These are phyloP conservation scores for Plectosphaerella cucumerina DNA, from an alignment of 2,329 filamentous ascomycete genomes.

Conservation along the genomic window DNA sequence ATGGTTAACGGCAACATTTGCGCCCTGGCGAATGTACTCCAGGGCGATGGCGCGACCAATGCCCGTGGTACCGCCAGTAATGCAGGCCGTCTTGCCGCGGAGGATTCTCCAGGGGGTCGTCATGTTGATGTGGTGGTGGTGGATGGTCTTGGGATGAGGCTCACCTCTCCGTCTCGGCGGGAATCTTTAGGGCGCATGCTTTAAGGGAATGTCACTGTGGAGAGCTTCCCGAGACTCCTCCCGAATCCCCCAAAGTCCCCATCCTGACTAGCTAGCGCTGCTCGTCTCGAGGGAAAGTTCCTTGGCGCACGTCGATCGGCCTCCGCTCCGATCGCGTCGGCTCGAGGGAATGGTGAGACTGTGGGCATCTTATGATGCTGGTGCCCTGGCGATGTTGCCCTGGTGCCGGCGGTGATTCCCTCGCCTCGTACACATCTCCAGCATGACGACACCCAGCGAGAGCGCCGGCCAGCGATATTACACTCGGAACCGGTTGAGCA, in stretches of 20 bases:
- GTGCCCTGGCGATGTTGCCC: too few relatives aligned
- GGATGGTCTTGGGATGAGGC: not conserved
- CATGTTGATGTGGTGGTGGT: not conserved
- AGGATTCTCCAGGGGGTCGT: constrained; percentile 31
- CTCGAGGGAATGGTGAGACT: too few relatives aligned
- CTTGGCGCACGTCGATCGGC: too few relatives aligned
- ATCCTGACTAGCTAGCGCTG: too few relatives aligned
- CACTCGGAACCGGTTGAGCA: constrained; percentile 7
- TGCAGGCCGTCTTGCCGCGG: constrained; percentile 55
- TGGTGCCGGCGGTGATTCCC: too few relatives aligned
- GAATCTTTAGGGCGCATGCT: not conserved
- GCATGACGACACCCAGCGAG: not conserved
- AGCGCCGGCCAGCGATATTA: constrained; percentile 2
- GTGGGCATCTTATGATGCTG: too few relatives aligned
- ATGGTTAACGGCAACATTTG: constrained; percentile 60
- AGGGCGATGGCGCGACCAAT: constrained; percentile 66
- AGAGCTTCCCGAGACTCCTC: too few relatives aligned
- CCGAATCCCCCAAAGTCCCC: too few relatives aligned
- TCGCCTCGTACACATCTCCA: not conserved
- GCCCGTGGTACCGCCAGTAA: constrained; percentile 63
- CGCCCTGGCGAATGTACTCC: constrained; percentile 61
- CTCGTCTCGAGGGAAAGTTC: not conserved
- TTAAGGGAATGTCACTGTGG: not conserved
- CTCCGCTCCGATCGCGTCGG: too few relatives aligned
- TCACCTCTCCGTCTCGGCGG: not conserved